A percentile compares a stretch with the other conserved stretches of the same genome.
Evolutionary conservation across 2,329 filamentous ascomycete genomes (phyloP).

Genomic region (Pyrenochaeta sp.): DNA sequence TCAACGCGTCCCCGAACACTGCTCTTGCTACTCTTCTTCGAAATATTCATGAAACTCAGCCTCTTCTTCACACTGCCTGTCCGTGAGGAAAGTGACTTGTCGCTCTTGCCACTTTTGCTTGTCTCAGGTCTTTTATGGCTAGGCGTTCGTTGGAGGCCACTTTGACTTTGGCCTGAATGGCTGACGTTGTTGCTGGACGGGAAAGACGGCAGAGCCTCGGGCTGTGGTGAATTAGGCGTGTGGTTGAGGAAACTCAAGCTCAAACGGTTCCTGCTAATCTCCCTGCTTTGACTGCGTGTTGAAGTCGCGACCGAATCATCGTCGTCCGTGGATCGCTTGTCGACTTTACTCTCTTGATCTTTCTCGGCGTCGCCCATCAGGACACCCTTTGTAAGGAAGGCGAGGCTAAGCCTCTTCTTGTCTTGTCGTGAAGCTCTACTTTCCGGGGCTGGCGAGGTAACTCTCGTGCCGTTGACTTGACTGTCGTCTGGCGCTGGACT

Average conservation of each 20-base stretch:
- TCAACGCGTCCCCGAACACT: conserved; percentile 49
- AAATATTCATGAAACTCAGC: conserved; percentile 78
- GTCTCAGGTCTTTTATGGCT: conserved; percentile 37
- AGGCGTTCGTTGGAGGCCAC: conserved; percentile 22
- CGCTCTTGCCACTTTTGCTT: conserved; percentile 51
- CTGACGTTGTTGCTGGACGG: conserved; percentile 22
- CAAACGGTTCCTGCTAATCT: conserved; percentile 36
- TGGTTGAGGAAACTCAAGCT: conserved; percentile 40
- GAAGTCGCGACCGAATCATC: conserved; percentile 32
- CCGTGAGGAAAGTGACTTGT: conserved; percentile 56
- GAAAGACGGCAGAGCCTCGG: conserved; percentile 40
- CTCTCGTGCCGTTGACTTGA: conserved; percentile 36
- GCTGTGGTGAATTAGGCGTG: conserved; percentile 35
- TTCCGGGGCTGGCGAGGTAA: conserved; percentile 31
- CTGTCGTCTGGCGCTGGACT: conserved; percentile 34
- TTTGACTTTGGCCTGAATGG: conserved; percentile 26
- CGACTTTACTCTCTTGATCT: conserved; percentile 22
- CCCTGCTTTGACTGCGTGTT: conserved; percentile 46
- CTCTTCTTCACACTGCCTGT: conserved; percentile 73
- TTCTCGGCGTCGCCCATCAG: conserved; percentile 35
- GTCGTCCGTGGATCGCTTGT: conserved; percentile 30
- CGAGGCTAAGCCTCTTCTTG: conserved; percentile 51
- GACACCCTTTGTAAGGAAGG: conserved; percentile 49
- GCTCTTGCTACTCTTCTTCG: conserved; percentile 71
- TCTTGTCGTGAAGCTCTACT: conserved; percentile 44